phyloP scores from a whole-genome alignment of 768 basidiomycete species.

The Paxillus ammoniavirescens region DNA sequence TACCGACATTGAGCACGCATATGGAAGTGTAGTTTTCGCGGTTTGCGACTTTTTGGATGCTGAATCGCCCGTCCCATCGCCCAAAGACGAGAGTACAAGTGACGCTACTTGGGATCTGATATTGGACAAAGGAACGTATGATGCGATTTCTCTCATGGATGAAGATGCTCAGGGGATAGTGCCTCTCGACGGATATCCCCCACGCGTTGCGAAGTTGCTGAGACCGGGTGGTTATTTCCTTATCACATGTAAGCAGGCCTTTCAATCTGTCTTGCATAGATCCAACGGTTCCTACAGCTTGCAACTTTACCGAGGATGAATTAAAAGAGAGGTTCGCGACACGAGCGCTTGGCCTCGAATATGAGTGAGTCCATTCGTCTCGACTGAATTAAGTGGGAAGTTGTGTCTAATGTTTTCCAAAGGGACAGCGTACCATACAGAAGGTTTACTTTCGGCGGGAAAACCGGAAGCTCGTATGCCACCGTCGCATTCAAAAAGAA shows the following conservation, averaged over 20 bases:
- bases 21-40: conserved; percentile 44
- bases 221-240: conserved; percentile 69
- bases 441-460: conserved; percentile 77
- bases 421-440: conserved; percentile 75
- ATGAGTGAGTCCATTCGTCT: conserved; percentile 50
- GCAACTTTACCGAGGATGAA: conserved; percentile 84
- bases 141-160: conserved; percentile 74
- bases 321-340: conserved; percentile 52
- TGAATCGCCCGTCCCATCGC: conserved; percentile 37
- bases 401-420: neutral
- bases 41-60: conserved; percentile 65
- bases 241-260: conserved; percentile 67
- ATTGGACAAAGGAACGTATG: conserved; percentile 87
- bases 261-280: neutral
- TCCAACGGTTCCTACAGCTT: conserved; percentile 43
- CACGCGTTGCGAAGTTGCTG: conserved; percentile 52
- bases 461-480: conserved; percentile 64
- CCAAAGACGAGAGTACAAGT: conserved; percentile 1
- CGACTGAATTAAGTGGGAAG: neutral
- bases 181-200: conserved; percentile 60
- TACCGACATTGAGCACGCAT: neutral
- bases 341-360: conserved; percentile 48
- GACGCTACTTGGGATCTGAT: conserved; percentile 63
- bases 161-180: conserved; percentile 52
- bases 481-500: conserved; percentile 67